Evolutionary conservation across 495 filamentous ascomycete genomes (phyloP), one percentile per base, ranked within the genome.

Genomic region (Aspergillus cavernicola): DNA sequence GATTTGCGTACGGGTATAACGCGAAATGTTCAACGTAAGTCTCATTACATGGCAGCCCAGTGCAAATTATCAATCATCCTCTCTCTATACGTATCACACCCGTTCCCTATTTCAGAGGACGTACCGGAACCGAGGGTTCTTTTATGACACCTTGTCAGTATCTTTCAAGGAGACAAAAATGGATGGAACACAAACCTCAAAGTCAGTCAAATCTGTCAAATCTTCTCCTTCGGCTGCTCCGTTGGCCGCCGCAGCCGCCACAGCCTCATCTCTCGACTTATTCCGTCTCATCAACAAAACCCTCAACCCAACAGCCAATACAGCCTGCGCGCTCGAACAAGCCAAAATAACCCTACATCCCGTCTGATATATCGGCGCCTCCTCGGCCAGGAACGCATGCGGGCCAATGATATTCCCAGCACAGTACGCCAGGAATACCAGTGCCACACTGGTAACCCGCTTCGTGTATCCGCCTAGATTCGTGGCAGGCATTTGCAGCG

Each of bases 391-490:
- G 20, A 71, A 71, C 4, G 68, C 66, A 55, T 71, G 68, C 1
- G 68, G 68, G 1, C 68, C 64, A 50, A 70, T 65, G 15, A 66
- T 62, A 38, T 70, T 68, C 4, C 67, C 65, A 11, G 60, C 55
- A 35, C 70, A 73, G 55, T 73, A 73, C 4, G 66, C 70, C 40
- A 73, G 50, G 43, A 75, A 75, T 0, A 75, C 70, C 36, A 73
- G 40, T 1, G 68, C 70, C 16, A 66, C 65, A 45, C 61, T 59
- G 3, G 71, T 75, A n/a, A 62, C 60, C 37, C 68, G 68, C 51
- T 75, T 75, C 0, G 71, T 73, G 54, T 75, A 73, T 9, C 71
- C 70, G 41, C 65, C 67, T 1, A 70, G 55, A 50, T 74, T 74
- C 7, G 59, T 70, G 16, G 70, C 62, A 6, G 71, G 71, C 70